Evolutionary conservation across 2,329 filamentous ascomycete species (phyloP), one percentile per base, ranked within the genome.

Genomic region (Sporothrix brasiliensis): DNA sequence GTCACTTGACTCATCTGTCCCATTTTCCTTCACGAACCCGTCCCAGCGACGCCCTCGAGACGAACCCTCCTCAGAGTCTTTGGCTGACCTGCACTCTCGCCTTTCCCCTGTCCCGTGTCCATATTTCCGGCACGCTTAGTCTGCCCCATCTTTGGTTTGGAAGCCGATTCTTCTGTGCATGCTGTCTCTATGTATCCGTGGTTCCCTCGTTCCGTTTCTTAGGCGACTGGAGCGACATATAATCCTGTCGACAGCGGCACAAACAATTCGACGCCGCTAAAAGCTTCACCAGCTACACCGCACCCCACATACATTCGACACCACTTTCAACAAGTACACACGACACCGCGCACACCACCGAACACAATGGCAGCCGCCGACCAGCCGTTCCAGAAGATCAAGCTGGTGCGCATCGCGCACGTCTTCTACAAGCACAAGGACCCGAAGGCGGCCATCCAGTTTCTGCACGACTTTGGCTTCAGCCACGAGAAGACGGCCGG

Each of bases 381-480:
- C 58, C 24, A 24, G 24, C n/a, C 39, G 21, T 65, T 72, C 54
- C 74, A 75, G 61, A 79, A 79, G 75, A 81, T 81, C 73, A 73
- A 76, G 58, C 79, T 82, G 34, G 76, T 77, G 53, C 80, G 79
- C 75, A 77, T 81, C 50, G 79, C 83, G 30, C 82, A 85, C 72
- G 81, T 83, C 67, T 83, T 81, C 76, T 86, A 86, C 78, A 82
- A 80, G 70, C 82, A 85, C 75, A 75, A 77, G 53, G 77, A 85
- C 74, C 77, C 83, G n/a, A 78, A 79, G 2, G 76, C 77, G 13
- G 82, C 82, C 6, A 76, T 77, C 68, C 69, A 77, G 39, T 86
- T 85, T 75, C 76, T 83, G n/a, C 72, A 78, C 4, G 83, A 85
- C 77, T 86, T 86, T 73, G 84, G 84, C 72, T 83, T 85, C 76